Conservation (phyloP, 768 basidiomycete genomes). For the Mycena latifolia region DNA sequence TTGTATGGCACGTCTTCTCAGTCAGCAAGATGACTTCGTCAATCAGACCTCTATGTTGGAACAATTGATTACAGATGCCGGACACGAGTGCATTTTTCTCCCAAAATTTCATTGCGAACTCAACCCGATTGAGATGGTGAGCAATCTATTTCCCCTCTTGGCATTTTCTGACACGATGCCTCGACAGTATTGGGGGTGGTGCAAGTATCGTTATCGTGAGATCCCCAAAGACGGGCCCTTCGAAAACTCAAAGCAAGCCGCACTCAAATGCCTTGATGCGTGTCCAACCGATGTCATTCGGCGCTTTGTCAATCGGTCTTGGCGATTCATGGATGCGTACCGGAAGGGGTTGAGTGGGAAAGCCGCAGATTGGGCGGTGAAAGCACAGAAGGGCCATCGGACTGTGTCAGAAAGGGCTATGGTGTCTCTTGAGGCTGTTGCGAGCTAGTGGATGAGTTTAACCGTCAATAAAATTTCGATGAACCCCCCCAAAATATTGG, state of each 20-base stretch:
- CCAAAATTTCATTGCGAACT: slow-evolving; percentile 52
- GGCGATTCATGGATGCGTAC: slow-evolving; percentile 53
- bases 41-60: slow-evolving; percentile 35
- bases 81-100: too few species aligned
- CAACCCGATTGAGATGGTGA: slow-evolving; percentile 52
- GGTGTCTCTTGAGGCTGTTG: slow-evolving; percentile 48
- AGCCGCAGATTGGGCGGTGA: slow-evolving; percentile 53
- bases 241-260: slow-evolving; percentile 44
- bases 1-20: slow-evolving; percentile 44
- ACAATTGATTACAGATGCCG: not conserved
- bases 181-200: slow-evolving; percentile 50
- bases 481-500: slow-evolving; percentile 41
- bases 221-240: slow-evolving; percentile 45
- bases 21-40: slow-evolving; percentile 45
- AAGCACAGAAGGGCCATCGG: slow-evolving; percentile 49
- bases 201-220: slow-evolving; percentile 50
- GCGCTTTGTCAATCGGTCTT: slow-evolving; percentile 51
- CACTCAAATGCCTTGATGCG: slow-evolving; percentile 45
- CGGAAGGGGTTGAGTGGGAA: slow-evolving; percentile 47
- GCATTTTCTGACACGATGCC: too few species aligned
- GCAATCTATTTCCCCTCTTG: not conserved
- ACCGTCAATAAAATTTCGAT: not conserved
- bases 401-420: slow-evolving; percentile 44
- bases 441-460: slow-evolving; percentile 25
- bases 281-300: too few species aligned